Conservation (phyloP, 1,284 basidiomycete species). For the Farysia itapuensis region DNA sequence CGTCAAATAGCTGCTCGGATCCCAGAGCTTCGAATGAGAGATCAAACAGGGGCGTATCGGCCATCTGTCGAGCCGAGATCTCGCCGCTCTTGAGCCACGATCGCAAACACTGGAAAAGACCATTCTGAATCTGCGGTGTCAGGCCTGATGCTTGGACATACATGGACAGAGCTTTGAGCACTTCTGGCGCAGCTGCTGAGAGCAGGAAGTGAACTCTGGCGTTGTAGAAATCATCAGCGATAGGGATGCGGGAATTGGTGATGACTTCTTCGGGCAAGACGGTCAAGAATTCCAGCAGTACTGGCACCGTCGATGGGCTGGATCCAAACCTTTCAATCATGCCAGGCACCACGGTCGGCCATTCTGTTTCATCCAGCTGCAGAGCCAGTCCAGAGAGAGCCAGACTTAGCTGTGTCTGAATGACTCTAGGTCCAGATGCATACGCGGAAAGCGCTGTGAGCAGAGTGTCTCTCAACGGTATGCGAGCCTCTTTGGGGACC, state of each 20-base stretch:
- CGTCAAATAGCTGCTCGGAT: slow-evolving; percentile 80
- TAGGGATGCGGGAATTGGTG: slow-evolving; percentile 81
- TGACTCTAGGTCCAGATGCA: slow-evolving; percentile 76
- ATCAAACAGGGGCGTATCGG: slow-evolving; percentile 78
- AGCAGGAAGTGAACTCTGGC: slow-evolving; percentile 45
- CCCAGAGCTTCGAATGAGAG: slow-evolving; percentile 62
- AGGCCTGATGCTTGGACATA: slow-evolving; percentile 87
- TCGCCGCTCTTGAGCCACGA: slow-evolving; percentile 90
- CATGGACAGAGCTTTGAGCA: slow-evolving; percentile 79
- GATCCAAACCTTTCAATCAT: slow-evolving; percentile 85
- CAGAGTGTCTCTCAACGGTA: slow-evolving; percentile 84
- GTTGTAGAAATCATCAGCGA: slow-evolving; percentile 77
- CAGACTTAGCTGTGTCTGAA: slow-evolving; percentile 86
- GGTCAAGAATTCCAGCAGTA: slow-evolving; percentile 85
- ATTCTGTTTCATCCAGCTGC: slow-evolving; percentile 74
- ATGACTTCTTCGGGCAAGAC: slow-evolving; percentile 87
- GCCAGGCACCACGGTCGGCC: slow-evolving; percentile 76
- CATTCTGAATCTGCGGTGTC: slow-evolving; percentile 76
- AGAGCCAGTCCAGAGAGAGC: slow-evolving; percentile 87
- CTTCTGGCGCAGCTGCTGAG: slow-evolving; percentile 69
- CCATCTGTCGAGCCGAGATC: slow-evolving; percentile 70
- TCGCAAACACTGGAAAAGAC: slow-evolving; percentile 82
- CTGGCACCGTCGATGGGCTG: slow-evolving; percentile 78
- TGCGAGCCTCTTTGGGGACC: slow-evolving; percentile 72
- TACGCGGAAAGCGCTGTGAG: slow-evolving; percentile 71